A percentile compares a stretch with the other conserved stretches of the same genome.
Conservation (phyloP, 2,329 filamentous ascomycete genomes). For the Aurifilum marmelostoma region DNA sequence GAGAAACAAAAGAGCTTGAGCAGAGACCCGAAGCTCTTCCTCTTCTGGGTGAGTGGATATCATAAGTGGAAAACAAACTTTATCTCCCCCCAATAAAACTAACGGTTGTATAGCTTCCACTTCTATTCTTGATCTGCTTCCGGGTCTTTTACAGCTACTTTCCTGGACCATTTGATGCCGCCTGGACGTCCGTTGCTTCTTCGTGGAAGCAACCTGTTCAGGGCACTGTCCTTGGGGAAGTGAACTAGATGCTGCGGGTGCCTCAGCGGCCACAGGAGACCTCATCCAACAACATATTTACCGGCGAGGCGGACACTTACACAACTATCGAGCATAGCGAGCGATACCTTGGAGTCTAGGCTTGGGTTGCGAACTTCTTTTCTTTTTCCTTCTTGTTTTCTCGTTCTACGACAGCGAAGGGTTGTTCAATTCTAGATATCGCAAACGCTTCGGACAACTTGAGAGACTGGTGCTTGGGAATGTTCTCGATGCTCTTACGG, state of each 20-base stretch:
- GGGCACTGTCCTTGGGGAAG: background rate
- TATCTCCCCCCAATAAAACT: no score
- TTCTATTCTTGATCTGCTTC: conserved; percentile 25
- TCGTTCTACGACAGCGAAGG: background rate
- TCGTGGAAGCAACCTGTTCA: background rate
- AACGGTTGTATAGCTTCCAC: conserved; percentile 19
- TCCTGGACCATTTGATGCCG: background rate
- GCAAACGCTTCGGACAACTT: background rate
- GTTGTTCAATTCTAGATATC: background rate
- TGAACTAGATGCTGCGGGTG: background rate
- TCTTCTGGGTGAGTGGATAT: conserved; percentile 66
- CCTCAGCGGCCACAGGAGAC: background rate
- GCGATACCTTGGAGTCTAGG: background rate
- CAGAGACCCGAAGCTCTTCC: conserved; percentile 68
- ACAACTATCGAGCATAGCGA: background rate
- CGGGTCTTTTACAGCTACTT: conserved; percentile 3
- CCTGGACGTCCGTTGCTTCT: conserved; percentile 5
- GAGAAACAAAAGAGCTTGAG: conserved; percentile 65
- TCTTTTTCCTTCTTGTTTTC: background rate
- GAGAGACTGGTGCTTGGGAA: background rate
- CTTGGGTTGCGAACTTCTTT: background rate
- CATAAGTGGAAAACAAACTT: no score
- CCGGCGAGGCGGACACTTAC: background rate
- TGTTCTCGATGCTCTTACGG: background rate
- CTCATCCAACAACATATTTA: background rate